phyloP scores from a whole-genome alignment of 306 rosid species.

The Mimosa bimucronata region DNA sequence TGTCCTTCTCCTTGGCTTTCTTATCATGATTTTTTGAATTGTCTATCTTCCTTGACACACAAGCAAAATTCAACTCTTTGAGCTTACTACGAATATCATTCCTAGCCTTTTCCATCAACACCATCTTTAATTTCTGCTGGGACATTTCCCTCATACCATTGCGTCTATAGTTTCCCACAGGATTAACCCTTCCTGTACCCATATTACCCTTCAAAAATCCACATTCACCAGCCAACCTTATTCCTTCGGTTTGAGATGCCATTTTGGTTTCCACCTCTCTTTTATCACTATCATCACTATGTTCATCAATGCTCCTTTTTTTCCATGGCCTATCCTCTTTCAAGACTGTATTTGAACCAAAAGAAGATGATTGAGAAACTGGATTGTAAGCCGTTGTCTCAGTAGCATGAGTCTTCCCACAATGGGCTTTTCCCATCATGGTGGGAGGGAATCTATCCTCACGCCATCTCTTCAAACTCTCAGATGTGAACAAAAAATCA shows the following conservation, averaged over 20 bases:
- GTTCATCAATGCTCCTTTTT: conserved; percentile 40
- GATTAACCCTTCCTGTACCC: conserved; percentile 47
- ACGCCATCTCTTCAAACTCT: conserved; percentile 49
- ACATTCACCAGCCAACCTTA: conserved; percentile 34
- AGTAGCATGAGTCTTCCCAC: conserved; percentile 36
- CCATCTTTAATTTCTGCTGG: conserved; percentile 46
- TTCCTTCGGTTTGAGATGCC: conserved; percentile 43
- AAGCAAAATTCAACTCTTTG: conserved; percentile 47
- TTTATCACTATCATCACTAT: conserved; percentile 32
- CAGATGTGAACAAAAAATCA: conserved; percentile 39
- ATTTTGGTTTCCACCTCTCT: conserved; percentile 28
- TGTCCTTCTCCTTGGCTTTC: conserved; percentile 42
- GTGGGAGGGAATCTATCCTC: conserved; percentile 40
- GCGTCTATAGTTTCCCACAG: conserved; percentile 41
- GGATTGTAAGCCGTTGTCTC: conserved; percentile 45
- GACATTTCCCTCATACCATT: conserved; percentile 47
- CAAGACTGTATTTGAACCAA: conserved; percentile 41
- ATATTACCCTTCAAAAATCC: conserved; percentile 48
- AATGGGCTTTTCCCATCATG: conserved; percentile 37
- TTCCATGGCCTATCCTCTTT: conserved; percentile 51
- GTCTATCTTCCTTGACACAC: conserved; percentile 35
- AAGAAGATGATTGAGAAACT: conserved; percentile 36
- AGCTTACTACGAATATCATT: conserved; percentile 62
- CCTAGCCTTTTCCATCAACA: conserved; percentile 60
- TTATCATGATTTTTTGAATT: conserved; percentile 32